Evolutionary conservation across 2,329 filamentous ascomycete species (phyloP).

Genomic region (Nemania abortiva): DNA sequence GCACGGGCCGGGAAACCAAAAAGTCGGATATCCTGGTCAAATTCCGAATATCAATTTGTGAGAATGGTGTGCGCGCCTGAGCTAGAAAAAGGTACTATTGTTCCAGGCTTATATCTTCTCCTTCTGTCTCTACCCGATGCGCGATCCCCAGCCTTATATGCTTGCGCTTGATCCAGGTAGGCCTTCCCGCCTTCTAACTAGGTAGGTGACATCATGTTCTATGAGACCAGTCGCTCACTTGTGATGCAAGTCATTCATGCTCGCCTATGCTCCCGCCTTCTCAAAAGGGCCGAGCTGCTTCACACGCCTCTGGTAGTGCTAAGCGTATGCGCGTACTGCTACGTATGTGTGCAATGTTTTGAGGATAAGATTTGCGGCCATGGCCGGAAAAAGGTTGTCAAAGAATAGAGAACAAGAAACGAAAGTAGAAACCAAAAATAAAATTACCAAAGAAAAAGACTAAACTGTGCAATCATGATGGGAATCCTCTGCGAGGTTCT

Average conservation of each 20-base stretch:
- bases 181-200: conserved; percentile 27
- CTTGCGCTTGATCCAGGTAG: conserved; percentile 24
- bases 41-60: conserved; percentile 38
- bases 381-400: conserved; percentile 8
- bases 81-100: conserved; percentile 21
- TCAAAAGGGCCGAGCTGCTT: conserved; percentile 24
- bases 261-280: conserved; percentile 27
- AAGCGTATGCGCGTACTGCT: conserved; percentile 19
- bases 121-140: conserved; percentile 4
- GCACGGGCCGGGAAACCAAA: neutral
- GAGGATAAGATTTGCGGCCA: conserved; percentile 27
- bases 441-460: conserved; percentile 29
- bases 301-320: conserved; percentile 21
- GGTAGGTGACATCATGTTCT: conserved; percentile 28
- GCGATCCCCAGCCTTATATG: conserved; percentile 20
- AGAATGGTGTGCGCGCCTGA: conserved; percentile 28
- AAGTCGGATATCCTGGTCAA: conserved; percentile 37
- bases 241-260: conserved; percentile 25
- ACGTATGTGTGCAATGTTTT: conserved; percentile 21
- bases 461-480: conserved; percentile 29
- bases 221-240: conserved; percentile 27
- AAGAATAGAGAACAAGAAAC: conserved; percentile 17
- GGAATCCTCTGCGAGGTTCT: conserved; percentile 31
- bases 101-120: conserved; percentile 22
- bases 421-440: conserved; percentile 12